Base-by-base conservation (phyloP, 1,284 basidiomycete genomes). In the Apiotrichum veenhuisii region DNA sequence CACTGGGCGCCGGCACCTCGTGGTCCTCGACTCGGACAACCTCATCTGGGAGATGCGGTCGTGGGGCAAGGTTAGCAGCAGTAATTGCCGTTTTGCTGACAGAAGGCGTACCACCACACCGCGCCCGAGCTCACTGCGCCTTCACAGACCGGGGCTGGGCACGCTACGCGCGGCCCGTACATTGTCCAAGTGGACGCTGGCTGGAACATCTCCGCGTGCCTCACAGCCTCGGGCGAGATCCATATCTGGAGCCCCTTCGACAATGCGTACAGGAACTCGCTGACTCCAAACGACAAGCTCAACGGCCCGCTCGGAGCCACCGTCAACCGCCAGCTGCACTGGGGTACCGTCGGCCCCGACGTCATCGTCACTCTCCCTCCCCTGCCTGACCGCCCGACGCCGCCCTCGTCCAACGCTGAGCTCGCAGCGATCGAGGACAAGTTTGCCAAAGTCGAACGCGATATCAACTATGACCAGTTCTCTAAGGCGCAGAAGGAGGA, bases 191-290 rank as follows among this genome's bases (percentile, higher is more conserved):
- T 90, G 30, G 87, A 86, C 0, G 67, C 73, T 57, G 91, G 91
- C n/a, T 92, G 89, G 91, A 63, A 68, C 7, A 87, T 87, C 72
- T 86, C 85, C 9, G 82, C 85, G 2, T 79, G 84, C 34, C 82
- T 94, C 59, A 87, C 86, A 2, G 79, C 82, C 51, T 79, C 81
- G 5, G 89, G 89, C 1, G 81, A 84, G 36, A 83, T 90, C 34
- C 82, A 86, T 62, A 83, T 87, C 9, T 91, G 86, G 84, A 91
- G 85, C 83, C 89, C 89, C 1, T 72, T 73, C 49, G 56, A 64
- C 0, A 57, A 61, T 0, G 57, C 49, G 7, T 82, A 82, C 63
- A 46, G 59, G 22, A 45, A 46, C 1, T 43, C 52, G 18, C 51
- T 67, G 1, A 73, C 70, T 2, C 27, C 52, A 1, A 54, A 63